Evolutionary conservation across 768 basidiomycete genomes (phyloP).

Genomic region (Leccinum ochraceum): DNA sequence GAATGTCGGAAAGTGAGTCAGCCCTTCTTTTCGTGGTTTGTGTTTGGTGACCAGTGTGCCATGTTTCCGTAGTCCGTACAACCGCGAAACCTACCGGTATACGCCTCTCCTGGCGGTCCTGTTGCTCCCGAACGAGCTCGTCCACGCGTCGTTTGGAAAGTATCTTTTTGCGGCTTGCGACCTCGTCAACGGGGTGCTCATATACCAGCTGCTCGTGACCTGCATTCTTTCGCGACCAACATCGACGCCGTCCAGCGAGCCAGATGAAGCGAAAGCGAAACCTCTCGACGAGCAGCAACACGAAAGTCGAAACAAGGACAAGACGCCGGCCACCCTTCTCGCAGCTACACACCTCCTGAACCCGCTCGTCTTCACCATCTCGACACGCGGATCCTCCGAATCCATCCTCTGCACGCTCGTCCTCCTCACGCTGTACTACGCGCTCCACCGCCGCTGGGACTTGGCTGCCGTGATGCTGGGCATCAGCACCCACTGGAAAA

Average conservation of each 20-base stretch:
- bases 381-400: constrained; percentile 96
- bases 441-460: constrained; percentile 60
- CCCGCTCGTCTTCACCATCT: constrained; percentile 94
- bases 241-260: not conserved
- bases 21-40: not conserved
- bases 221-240: constrained; percentile 42
- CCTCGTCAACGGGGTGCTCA: constrained; percentile 72
- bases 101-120: constrained; percentile 89
- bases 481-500: constrained; percentile 92
- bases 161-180: constrained; percentile 84
- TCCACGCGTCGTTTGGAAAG: constrained; percentile 91
- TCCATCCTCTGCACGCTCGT: constrained; percentile 81
- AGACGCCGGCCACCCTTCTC: constrained; percentile 45
- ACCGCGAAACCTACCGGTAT: constrained; percentile 91
- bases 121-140: constrained; percentile 74
- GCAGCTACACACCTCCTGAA: constrained; percentile 82
- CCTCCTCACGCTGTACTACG: constrained; percentile 63
- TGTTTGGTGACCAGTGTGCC: constrained; percentile 7
- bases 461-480: constrained; percentile 74
- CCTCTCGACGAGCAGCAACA: constrained; percentile 1
- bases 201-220: constrained; percentile 60
- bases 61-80: constrained; percentile 69
- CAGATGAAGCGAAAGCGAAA: constrained; percentile 11
- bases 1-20: constrained; percentile 74
- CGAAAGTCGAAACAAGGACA: not conserved